Conservation (phyloP, 1,284 basidiomycete species). For the Marasmius fiardii region DNA sequence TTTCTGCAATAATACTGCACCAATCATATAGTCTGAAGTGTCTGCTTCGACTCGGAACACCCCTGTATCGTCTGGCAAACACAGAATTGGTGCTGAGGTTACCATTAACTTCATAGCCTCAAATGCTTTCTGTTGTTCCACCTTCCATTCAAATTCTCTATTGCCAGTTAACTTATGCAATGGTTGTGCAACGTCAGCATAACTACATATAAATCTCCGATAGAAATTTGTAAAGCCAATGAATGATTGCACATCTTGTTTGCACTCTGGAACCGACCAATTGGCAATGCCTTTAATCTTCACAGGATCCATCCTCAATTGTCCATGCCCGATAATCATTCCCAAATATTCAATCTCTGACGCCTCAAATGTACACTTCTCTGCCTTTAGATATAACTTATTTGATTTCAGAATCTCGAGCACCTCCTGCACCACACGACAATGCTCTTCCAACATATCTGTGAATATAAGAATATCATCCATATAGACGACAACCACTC, state of each 20-base stretch:
- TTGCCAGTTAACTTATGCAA: slow-evolving; percentile 17
- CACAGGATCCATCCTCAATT: slow-evolving; percentile 25
- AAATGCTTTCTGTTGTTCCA: too few relatives aligned
- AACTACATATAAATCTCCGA: slow-evolving; percentile 28
- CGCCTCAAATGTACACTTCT: slow-evolving; percentile 28
- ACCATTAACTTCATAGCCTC: too few relatives aligned
- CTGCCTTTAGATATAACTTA: slow-evolving; percentile 21
- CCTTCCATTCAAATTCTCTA: slow-evolving; percentile 14
- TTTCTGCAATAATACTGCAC: neutral
- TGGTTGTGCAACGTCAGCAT: slow-evolving; percentile 22
- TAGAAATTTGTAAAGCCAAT: slow-evolving; percentile 35
- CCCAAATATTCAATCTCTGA: slow-evolving; percentile 30
- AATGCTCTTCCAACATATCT: slow-evolving; percentile 12
- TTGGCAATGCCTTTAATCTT: slow-evolving; percentile 26
- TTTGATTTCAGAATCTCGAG: slow-evolving; percentile 22
- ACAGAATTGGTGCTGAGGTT: too few relatives aligned
- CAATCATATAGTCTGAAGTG: too few relatives aligned
- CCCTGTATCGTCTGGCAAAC: too few relatives aligned
- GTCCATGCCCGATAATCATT: slow-evolving; percentile 22
- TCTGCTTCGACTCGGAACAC: too few relatives aligned
- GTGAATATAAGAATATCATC: slow-evolving; percentile 19
- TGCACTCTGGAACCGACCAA: slow-evolving; percentile 26
- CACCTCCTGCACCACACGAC: slow-evolving; percentile 21
- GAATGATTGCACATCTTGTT: slow-evolving; percentile 27
- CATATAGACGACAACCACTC: slow-evolving; percentile 16